Evolutionary conservation across 1,284 basidiomycete species (phyloP).

Genomic region (Moniliophthora roreri): DNA sequence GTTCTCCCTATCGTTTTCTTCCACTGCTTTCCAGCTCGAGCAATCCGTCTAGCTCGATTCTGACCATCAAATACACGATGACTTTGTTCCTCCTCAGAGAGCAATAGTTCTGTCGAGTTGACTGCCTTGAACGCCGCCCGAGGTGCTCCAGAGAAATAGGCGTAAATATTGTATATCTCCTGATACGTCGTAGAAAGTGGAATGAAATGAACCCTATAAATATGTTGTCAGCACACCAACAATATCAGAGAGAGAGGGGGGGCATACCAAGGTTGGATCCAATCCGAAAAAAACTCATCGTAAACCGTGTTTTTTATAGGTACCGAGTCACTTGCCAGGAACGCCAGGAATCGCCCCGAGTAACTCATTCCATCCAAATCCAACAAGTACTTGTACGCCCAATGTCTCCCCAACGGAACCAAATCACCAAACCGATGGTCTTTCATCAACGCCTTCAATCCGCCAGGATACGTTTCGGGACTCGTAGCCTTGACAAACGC

Average conservation of each 20-base stretch:
- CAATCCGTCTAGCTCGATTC: conserved; percentile 75
- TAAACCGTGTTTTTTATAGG: conserved; percentile 90
- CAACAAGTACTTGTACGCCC: conserved; percentile 90
- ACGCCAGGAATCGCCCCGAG: conserved; percentile 84
- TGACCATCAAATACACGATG: conserved; percentile 53
- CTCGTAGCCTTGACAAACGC: conserved; percentile 84
- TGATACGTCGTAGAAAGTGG: conserved; percentile 83
- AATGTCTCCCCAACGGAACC: conserved; percentile 82
- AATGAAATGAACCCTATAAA: conserved; percentile 87
- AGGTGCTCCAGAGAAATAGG: conserved; percentile 87
- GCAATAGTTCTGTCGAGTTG: conserved; percentile 42
- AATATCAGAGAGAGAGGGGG: conserved; percentile 6
- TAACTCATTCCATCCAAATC: conserved; percentile 97
- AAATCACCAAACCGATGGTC: conserved; percentile 77
- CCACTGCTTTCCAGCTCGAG: conserved; percentile 87
- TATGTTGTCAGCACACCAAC: conserved; percentile 2
- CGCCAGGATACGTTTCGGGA: conserved; percentile 73
- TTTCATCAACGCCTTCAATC: conserved; percentile 66
- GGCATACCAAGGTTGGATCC: conserved; percentile 79
- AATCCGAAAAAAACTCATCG: conserved; percentile 84
- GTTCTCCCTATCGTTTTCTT: conserved; percentile 78
- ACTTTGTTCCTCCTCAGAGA: conserved; percentile 23
- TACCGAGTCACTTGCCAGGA: conserved; percentile 85
- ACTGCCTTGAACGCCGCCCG: conserved; percentile 54
- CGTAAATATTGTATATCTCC: conserved; percentile 90